Conservation (phyloP, 306 rosid genomes). For the Coriaria nepalensis region DNA sequence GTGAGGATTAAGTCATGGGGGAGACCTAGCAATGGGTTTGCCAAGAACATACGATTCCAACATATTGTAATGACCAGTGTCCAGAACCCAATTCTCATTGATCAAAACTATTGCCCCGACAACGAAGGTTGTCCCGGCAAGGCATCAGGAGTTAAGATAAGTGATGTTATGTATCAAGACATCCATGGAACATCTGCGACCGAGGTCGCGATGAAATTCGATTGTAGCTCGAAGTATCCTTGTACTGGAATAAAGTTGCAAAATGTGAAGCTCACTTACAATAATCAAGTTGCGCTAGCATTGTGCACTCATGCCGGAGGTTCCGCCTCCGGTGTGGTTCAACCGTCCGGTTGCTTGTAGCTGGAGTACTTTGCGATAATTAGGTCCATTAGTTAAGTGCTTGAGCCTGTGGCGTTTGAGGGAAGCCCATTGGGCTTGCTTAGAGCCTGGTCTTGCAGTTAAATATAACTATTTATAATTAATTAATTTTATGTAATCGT, state of each 20-base stretch:
- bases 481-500: too few species aligned
- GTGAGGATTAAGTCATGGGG: conserved; percentile 61
- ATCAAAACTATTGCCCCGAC: conserved; percentile 42
- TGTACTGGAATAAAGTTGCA: conserved; percentile 16
- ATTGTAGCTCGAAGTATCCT: conserved; percentile 19
- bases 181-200: conserved; percentile 21
- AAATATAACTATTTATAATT: background rate
- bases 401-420: conserved; percentile 6
- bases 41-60: conserved; percentile 24
- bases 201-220: conserved; percentile 20
- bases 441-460: conserved; percentile 9
- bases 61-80: conserved; percentile 26
- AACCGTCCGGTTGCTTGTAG: conserved; percentile 21
- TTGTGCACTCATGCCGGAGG: conserved; percentile 19
- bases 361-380: too few species aligned
- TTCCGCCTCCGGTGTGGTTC: conserved; percentile 16
- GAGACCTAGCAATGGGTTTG: conserved; percentile 35
- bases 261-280: conserved; percentile 18
- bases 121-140: conserved; percentile 23
- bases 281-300: conserved; percentile 12
- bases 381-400: background rate
- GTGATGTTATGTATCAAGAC: conserved; percentile 11
- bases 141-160: conserved; percentile 24
- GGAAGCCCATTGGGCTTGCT: conserved; percentile 4
- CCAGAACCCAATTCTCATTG: conserved; percentile 33